A percentile compares a stretch with the other conserved stretches of the same genome.
These are phyloP conservation scores for Zygotorulaspora mrakii DNA, from an alignment of 1,139 yeast genomes.

Conservation along the genomic window DNA sequence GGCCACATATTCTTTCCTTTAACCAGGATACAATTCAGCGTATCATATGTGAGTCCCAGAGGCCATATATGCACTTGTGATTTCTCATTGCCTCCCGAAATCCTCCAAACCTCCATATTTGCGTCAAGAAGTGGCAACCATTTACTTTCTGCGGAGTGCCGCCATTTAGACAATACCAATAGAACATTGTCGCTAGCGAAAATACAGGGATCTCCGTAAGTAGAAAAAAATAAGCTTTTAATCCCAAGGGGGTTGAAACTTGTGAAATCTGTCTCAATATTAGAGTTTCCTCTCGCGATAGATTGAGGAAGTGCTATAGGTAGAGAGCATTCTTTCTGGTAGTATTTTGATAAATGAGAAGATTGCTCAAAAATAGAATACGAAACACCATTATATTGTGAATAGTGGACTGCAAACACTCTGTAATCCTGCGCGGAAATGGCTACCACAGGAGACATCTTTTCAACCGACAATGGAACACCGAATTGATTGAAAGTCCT, in stretches of 20 bases:
- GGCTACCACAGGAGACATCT: conserved; percentile 53
- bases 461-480: conserved; percentile 49
- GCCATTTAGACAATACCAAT: conserved; percentile 71
- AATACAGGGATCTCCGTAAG: conserved; percentile 83
- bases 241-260: conserved; percentile 37
- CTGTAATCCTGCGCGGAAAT: conserved; percentile 43
- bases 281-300: conserved; percentile 17
- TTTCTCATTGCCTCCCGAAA: conserved; percentile 53
- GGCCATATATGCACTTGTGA: conserved; percentile 76
- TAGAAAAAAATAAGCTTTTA: conserved; percentile 75
- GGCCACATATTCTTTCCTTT: conserved; percentile 56
- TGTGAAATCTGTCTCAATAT: conserved; percentile 24
- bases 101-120: conserved; percentile 45
- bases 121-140: conserved; percentile 89
- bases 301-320: conserved; percentile 29
- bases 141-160: conserved; percentile 66
- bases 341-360: conserved; percentile 35
- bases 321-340: conserved; percentile 32
- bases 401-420: conserved; percentile 32
- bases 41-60: conserved; percentile 63
- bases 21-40: conserved; percentile 67
- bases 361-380: conserved; percentile 33
- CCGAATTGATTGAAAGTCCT: conserved; percentile 56
- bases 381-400: conserved; percentile 30
- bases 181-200: conserved; percentile 75